Base-by-base conservation (phyloP, 108 stramenopile genomes). In the Fragilaria crotonensis region DNA sequence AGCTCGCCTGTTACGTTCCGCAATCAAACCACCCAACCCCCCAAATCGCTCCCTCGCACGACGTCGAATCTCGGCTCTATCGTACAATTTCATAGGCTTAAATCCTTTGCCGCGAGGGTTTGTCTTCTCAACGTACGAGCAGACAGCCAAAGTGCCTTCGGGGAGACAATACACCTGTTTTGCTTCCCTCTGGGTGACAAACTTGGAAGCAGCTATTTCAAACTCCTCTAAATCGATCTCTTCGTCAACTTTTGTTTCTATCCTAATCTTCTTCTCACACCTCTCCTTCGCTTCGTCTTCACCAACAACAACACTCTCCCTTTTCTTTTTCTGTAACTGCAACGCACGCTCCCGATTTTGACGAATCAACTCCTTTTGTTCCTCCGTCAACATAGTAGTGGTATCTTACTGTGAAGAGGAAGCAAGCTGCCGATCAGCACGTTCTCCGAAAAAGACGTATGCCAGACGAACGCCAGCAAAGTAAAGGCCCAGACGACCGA, bases 61-160 rank as follows among this genome's bases (percentile, higher is more conserved):
- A 25, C 77, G 62, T 21, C 90, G 74, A 30, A 88, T 69, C 51
- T 92, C 87, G 54, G 48, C 66, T 9, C 90, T 66, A 17, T 65
- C 25, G 48, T 84, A 92, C 33, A 92, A 45, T 57, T 87, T 87
- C 86, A 92, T 84, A 17, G 80, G 64, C 5, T 71, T 73, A 68
- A 71, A 92, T 9, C 73, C 67, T 5, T 62, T 65, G 55, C 84
- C 55, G 9, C 72, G 78, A 21, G 90, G 90, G 75, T 92, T 92
- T 11, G 67, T 70, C 51, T 67, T 70, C 45, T 76, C 63, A 20
- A 65, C 58, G 57, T 65, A 73, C 18, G 75, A 47, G 59, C 87
- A 88, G 26, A 88, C 84, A 20, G 80, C 83, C 52, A 92, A 71
- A 29, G 90, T 86, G 26, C 90, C 90, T 50, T 79, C 59, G 2